phyloP scores from a whole-genome alignment of 495 filamentous ascomycete genomes.

The Neurospora tetraspora region DNA sequence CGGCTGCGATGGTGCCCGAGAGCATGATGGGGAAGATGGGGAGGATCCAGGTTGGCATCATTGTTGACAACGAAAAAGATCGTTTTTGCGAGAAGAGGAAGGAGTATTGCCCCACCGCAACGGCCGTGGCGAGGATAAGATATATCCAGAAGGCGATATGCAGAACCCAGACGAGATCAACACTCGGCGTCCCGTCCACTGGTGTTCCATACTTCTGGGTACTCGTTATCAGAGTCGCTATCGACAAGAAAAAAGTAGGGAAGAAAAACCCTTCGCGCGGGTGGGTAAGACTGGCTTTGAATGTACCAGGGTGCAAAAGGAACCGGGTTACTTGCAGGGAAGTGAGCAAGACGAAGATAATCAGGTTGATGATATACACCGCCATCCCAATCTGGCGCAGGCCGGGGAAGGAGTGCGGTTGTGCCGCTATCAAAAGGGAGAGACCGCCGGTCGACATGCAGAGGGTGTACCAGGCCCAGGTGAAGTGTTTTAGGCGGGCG shows the following conservation, averaged over 20 bases:
- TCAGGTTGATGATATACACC: slow-evolving; percentile 54
- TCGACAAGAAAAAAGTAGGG: slow-evolving; percentile 58
- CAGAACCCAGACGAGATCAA: slow-evolving; percentile 23
- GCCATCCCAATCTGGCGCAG: slow-evolving; percentile 49
- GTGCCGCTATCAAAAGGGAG: slow-evolving; percentile 47
- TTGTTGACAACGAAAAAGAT: slow-evolving; percentile 26
- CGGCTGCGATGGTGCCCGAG: slow-evolving; percentile 40
- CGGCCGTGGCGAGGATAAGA: slow-evolving; percentile 28
- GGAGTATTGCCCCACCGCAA: slow-evolving; percentile 43
- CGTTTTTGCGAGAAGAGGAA: slow-evolving; percentile 34
- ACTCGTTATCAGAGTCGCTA: slow-evolving; percentile 50
- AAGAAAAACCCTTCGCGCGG: slow-evolving; percentile 60
- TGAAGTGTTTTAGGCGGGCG: slow-evolving; percentile 56
- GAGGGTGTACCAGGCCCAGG: slow-evolving; percentile 63
- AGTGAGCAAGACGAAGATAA: slow-evolving; percentile 47
- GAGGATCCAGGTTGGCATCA: slow-evolving; percentile 50
- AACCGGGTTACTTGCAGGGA: slow-evolving; percentile 47
- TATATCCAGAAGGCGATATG: slow-evolving; percentile 46
- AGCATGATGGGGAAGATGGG: slow-evolving; percentile 50
- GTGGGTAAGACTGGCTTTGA: slow-evolving; percentile 47
- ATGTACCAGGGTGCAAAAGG: slow-evolving; percentile 38
- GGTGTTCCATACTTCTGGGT: slow-evolving; percentile 45
- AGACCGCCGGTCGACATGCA: slow-evolving; percentile 62
- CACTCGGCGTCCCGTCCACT: slow-evolving; percentile 16
- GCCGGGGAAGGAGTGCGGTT: slow-evolving; percentile 50